Evolutionary conservation across 768 basidiomycete genomes (phyloP).

Genomic region (Naganishia vishniacii): DNA sequence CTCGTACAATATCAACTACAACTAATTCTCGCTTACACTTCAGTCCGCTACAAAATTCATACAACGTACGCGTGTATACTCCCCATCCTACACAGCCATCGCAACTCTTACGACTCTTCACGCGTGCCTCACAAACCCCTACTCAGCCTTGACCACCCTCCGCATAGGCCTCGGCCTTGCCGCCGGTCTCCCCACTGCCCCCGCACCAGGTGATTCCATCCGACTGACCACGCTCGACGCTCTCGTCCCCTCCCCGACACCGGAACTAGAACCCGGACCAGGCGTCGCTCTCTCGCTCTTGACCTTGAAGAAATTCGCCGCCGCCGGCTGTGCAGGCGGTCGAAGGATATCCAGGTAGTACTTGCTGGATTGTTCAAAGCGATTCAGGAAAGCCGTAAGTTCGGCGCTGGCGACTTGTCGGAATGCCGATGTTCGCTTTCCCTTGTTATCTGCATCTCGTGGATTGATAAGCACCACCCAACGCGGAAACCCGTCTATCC

Average conservation of each 20-base stretch:
- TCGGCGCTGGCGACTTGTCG: not conserved
- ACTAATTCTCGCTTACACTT: no score
- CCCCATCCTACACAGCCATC: no score
- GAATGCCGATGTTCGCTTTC: not conserved
- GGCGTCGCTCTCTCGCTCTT: slow-evolving; percentile 10
- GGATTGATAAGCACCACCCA: no score
- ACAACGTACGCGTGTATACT: no score
- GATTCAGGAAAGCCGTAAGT: not conserved
- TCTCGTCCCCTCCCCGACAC: not conserved
- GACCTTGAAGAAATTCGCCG: not conserved
- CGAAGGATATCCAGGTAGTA: slow-evolving; percentile 1
- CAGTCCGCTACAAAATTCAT: no score
- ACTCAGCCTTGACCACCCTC: not conserved
- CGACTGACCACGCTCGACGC: slow-evolving; percentile 11
- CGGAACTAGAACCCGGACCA: not conserved
- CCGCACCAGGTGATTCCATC: not conserved
- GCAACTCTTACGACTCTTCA: no score
- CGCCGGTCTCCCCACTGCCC: not conserved
- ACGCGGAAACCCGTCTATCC: no score
- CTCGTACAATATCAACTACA: no score
- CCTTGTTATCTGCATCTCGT: not conserved
- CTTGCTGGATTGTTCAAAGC: slow-evolving; percentile 13
- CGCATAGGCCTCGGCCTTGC: slow-evolving; percentile 1
- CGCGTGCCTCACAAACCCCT: not conserved
- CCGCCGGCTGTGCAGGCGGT: not conserved